Evolutionary conservation across 768 basidiomycete genomes (phyloP).

Genomic region (Crepidotus variabilis): DNA sequence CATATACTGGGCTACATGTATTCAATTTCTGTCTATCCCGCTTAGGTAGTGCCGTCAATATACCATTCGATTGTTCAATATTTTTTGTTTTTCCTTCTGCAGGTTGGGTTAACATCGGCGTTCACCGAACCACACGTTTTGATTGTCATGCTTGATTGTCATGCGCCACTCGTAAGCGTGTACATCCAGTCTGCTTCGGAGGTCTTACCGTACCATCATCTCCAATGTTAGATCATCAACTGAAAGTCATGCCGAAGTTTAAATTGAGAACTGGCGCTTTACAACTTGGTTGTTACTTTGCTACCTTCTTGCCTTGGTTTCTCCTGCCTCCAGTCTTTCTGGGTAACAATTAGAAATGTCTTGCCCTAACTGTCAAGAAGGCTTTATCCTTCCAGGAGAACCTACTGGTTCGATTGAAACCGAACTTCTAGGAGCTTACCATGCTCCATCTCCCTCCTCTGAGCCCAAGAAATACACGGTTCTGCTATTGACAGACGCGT

Average conservation of each 20-base stretch:
- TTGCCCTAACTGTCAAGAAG: conserved; percentile 42
- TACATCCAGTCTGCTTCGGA: too few relatives aligned
- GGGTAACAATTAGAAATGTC: conserved; percentile 18
- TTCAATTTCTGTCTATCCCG: not conserved
- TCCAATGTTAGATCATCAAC: too few relatives aligned
- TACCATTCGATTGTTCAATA: not conserved
- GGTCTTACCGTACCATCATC: too few relatives aligned
- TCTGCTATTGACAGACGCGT: conserved; percentile 51
- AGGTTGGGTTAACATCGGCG: too few relatives aligned
- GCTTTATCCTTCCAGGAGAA: conserved; percentile 39
- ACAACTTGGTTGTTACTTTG: too few relatives aligned
- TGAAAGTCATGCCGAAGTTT: too few relatives aligned
- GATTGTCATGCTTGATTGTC: too few relatives aligned
- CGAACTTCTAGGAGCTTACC: conserved; percentile 36
- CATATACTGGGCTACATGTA: not conserved
- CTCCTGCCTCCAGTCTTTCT: not conserved
- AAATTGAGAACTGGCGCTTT: too few relatives aligned
- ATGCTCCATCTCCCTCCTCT: conserved; percentile 24
- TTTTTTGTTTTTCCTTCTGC: too few relatives aligned
- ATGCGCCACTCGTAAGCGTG: too few relatives aligned
- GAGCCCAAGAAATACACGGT: conserved; percentile 28
- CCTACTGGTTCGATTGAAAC: conserved; percentile 36
- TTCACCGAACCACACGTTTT: too few relatives aligned
- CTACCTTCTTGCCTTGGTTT: not conserved
- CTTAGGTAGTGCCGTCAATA: not conserved